A percentile compares a stretch with the other conserved stretches of the same genome.
phyloP scores from a whole-genome alignment of 2,329 filamentous ascomycete genomes.

The Microcyclospora pomicola region DNA sequence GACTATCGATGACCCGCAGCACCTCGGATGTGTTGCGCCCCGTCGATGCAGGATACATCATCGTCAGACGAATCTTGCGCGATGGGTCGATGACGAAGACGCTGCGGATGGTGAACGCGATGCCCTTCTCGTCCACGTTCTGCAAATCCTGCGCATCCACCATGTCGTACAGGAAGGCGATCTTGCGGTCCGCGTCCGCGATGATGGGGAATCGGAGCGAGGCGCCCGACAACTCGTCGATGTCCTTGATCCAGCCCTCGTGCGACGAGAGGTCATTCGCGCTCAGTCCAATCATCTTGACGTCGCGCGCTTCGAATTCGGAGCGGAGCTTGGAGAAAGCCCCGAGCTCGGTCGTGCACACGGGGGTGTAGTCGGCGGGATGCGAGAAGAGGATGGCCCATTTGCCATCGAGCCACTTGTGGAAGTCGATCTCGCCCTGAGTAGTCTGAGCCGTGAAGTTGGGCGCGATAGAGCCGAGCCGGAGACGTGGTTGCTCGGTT shows the following conservation, averaged over 20 bases:
- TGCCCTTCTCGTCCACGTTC: slow-evolving; percentile 29
- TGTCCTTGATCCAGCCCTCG: slow-evolving; percentile 78
- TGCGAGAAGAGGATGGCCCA: slow-evolving; percentile 79
- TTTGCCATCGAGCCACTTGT: slow-evolving; percentile 63
- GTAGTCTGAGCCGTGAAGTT: slow-evolving; percentile 79
- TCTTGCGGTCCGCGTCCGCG: slow-evolving; percentile 34
- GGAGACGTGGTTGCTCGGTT: slow-evolving; percentile 27
- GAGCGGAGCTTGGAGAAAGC: slow-evolving; percentile 80
- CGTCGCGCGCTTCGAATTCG: slow-evolving; percentile 73
- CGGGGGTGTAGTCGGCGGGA: slow-evolving; percentile 79
- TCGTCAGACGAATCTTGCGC: slow-evolving; percentile 85
- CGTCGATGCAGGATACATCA: slow-evolving; percentile 83
- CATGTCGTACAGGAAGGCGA: slow-evolving; percentile 38
- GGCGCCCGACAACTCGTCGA: slow-evolving; percentile 33
- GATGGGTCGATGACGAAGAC: slow-evolving; percentile 90
- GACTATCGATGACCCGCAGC: slow-evolving; percentile 42
- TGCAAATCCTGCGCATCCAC: slow-evolving; percentile 23
- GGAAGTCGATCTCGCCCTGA: slow-evolving; percentile 61
- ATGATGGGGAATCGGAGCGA: slow-evolving; percentile 37
- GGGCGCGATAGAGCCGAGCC: slow-evolving; percentile 45
- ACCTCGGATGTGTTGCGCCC: slow-evolving; percentile 50
- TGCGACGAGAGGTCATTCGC: slow-evolving; percentile 79
- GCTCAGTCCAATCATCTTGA: slow-evolving; percentile 79
- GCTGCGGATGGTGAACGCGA: slow-evolving; percentile 86
- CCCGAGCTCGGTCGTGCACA: slow-evolving; percentile 85